Evolutionary conservation across 140 eudicot genomes (phyloP).

Genomic region (Bidens hawaiensis): DNA sequence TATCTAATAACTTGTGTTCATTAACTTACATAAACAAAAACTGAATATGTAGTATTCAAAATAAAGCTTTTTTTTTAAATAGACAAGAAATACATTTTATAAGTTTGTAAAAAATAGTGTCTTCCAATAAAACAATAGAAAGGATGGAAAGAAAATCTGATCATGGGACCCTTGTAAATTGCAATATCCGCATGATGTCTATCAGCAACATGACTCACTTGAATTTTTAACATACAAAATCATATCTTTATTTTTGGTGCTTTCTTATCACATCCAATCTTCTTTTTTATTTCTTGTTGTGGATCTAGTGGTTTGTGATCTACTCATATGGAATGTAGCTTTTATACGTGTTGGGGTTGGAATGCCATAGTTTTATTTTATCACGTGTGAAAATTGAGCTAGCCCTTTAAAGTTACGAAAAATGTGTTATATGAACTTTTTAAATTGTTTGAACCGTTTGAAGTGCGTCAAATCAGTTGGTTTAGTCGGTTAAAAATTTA

Average conservation of each 20-base stretch:
- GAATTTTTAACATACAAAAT: slow-evolving; percentile 4
- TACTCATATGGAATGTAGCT: background rate
- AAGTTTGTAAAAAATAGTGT: background rate
- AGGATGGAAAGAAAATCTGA: background rate
- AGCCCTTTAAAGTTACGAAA: no score
- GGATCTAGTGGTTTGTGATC: background rate
- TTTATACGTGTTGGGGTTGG: background rate
- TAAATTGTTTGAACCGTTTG: background rate
- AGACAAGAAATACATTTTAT: background rate
- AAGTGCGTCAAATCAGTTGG: background rate
- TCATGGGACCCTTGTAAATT: slow-evolving; percentile 25
- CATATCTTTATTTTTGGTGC: background rate
- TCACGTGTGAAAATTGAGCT: background rate
- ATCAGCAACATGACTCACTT: slow-evolving; percentile 18
- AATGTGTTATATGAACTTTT: no score
- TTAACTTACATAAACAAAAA: no score
- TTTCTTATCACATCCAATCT: background rate
- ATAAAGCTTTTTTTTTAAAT: no score
- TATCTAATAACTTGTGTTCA: no score
- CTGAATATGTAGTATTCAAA: no score
- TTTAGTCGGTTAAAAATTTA: background rate
- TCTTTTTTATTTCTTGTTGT: background rate
- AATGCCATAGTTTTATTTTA: no score
- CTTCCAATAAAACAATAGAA: background rate
- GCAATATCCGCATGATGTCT: slow-evolving; percentile 27